phyloP scores from a whole-genome alignment of 2,329 filamentous ascomycete species.

The Verticillium nonalfalfae region DNA sequence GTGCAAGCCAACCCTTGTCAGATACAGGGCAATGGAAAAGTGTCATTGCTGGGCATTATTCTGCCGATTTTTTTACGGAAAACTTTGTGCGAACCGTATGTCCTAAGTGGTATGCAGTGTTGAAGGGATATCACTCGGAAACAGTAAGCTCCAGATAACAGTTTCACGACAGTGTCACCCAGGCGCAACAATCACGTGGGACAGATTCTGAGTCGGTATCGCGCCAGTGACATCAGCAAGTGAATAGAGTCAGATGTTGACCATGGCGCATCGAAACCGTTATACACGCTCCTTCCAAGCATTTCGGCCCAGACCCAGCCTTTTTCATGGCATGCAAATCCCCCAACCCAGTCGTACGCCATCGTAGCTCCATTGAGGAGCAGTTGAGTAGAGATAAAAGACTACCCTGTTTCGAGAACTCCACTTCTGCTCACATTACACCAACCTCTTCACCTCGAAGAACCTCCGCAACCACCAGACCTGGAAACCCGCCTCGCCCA shows the following conservation, averaged over 20 bases:
- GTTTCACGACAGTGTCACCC: too few relatives aligned
- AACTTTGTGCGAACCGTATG: too few relatives aligned
- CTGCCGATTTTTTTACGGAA: too few relatives aligned
- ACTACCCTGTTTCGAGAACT: not conserved
- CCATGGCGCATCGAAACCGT: not conserved
- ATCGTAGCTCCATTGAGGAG: not conserved
- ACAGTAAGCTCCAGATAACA: too few relatives aligned
- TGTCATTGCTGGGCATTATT: too few relatives aligned
- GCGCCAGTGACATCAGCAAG: not conserved
- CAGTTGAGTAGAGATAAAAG: not conserved
- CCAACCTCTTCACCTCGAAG: conserved; percentile 77
- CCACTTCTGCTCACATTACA: conserved; percentile 32
- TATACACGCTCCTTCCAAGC: not conserved
- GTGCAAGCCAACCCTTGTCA: too few relatives aligned
- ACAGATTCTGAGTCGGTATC: too few relatives aligned
- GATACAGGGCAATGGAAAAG: too few relatives aligned
- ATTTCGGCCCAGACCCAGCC: not conserved
- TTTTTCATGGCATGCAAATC: not conserved
- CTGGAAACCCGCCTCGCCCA: conserved; percentile 93
- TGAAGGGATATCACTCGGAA: too few relatives aligned
- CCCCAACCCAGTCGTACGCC: not conserved
- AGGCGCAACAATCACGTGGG: too few relatives aligned
- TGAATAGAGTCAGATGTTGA: not conserved
- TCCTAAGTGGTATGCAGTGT: too few relatives aligned
- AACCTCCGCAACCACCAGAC: conserved; percentile 99